Evolutionary conservation across 1,284 basidiomycete genomes (phyloP), one percentile per base, ranked within the genome.

Genomic region (Cerrena zonata): DNA sequence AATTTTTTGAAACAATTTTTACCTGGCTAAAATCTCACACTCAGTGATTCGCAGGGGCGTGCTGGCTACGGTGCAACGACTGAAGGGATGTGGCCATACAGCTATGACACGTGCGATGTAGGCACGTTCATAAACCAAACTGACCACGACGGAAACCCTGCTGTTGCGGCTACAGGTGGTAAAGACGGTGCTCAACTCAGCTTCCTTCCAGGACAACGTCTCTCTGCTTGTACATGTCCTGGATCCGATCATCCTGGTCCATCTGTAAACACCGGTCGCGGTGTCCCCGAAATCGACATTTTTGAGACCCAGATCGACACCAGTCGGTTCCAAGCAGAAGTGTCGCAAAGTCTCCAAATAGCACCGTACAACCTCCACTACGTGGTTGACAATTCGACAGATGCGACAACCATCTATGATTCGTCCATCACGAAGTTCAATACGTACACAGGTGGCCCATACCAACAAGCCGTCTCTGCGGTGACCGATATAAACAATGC

Each of bases 81-180:
- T 12, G 77, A 84, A 48, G 82, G 78, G 53, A 61, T 54, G 53
- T 84, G 91, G 82, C 91, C 90, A 1, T 95, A 87, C 65, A 89
- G 82, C 53, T 94, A 95, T 67, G 85, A 82, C 59, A 61, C 70
- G 1, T 94, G 89, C 63, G 91, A 91, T 64, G 57, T 89, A 22
- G 95, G 94, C 5, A 95, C 93, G 0, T 82, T 89, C 66, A 80
- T 85, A 15, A 88, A 86, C 60, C 89, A 92, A 66, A 87, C 83
- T 10, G 65, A 66, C 39, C 67, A 66, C 27, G 75, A 79, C 53
- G 75, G 77, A 1, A 72, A 65, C 15, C 85, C 83, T 15, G 61
- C 69, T 18, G 73, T 67, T 4, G 72, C 69, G 56, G 75, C 68
- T 58, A 86, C 77, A 11, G 81, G 74, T 48, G 78, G 71, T 58